Conservation (phyloP, 2,329 filamentous ascomycete species). For the Aureobasidium leucospermi region DNA sequence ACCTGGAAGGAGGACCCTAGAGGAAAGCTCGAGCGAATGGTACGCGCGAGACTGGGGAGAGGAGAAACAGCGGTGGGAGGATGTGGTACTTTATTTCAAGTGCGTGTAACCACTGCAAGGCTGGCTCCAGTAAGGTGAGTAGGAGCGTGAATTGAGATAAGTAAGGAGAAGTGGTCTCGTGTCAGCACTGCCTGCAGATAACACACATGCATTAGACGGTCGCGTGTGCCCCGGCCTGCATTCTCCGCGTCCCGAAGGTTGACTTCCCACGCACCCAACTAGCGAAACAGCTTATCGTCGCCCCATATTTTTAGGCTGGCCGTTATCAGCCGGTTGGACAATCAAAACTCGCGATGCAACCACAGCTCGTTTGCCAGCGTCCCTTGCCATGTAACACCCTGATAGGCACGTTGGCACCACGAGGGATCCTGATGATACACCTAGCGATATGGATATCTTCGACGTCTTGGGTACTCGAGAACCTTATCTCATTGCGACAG, state of each 20-base stretch:
- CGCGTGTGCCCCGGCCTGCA: neutral
- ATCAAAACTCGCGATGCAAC: conserved; percentile 11
- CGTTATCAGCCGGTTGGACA: conserved; percentile 3
- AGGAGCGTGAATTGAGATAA: conserved; percentile 6
- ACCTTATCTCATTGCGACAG: conserved; percentile 2
- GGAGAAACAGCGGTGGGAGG: conserved; percentile 2
- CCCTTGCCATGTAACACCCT: conserved; percentile 5
- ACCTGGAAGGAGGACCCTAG: neutral
- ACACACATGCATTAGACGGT: neutral
- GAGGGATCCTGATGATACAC: neutral
- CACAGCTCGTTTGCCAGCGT: neutral
- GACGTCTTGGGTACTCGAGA: neutral
- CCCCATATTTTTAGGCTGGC: conserved; percentile 2
- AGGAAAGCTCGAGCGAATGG: conserved; percentile 1
- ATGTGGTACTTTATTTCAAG: conserved; percentile 6
- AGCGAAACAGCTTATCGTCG: conserved; percentile 3
- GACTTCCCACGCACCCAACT: neutral
- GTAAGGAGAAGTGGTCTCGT: conserved; percentile 11
- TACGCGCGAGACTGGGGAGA: neutral
- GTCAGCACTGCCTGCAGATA: conserved; percentile 11
- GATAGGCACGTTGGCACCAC: conserved; percentile 2
- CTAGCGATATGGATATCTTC: neutral
- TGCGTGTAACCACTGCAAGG: conserved; percentile 8
- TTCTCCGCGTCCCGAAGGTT: neutral
- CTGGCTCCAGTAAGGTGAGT: neutral